phyloP scores from a whole-genome alignment of 2,329 filamentous ascomycete species.

The Cercospora nicotianae region DNA sequence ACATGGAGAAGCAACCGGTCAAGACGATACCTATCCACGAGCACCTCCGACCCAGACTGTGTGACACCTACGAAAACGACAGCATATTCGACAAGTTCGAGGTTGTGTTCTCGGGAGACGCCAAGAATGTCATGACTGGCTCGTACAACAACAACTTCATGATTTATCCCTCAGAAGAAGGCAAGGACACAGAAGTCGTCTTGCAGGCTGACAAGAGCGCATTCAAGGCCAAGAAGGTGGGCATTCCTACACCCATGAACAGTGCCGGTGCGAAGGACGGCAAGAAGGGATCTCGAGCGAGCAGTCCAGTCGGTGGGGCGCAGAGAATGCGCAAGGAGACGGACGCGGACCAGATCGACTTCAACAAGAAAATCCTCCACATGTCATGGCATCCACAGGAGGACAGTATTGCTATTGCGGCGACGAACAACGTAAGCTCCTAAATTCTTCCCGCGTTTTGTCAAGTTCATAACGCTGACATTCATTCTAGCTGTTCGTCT shows the following conservation, averaged over 20 bases:
- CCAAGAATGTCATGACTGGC: conserved; percentile 98
- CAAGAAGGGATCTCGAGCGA: conserved; percentile 89
- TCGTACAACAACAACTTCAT: conserved; percentile 99
- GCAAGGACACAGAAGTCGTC: conserved; percentile 95
- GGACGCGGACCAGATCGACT: conserved; percentile 98
- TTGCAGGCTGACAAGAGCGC: conserved; percentile 97
- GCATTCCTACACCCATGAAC: conserved; percentile 96
- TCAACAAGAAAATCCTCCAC: conserved; percentile 99
- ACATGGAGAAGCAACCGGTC: conserved; percentile 95
- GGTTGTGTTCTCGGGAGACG: conserved; percentile 96
- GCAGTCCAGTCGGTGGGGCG: conserved; percentile 82
- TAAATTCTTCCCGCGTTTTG: neutral
- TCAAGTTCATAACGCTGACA: conserved; percentile 22
- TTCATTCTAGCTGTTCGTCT: conserved; percentile 53
- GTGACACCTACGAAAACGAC: conserved; percentile 98
- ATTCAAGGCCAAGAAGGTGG: conserved; percentile 99
- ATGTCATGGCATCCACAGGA: conserved; percentile 99
- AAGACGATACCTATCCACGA: conserved; percentile 99
- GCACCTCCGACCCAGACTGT: conserved; percentile 87
- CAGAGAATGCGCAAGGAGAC: conserved; percentile 99
- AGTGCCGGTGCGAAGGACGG: conserved; percentile 50
- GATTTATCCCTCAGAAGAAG: conserved; percentile 96
- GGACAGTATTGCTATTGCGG: conserved; percentile 98
- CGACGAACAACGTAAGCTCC: conserved; percentile 91
- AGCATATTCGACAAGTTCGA: conserved; percentile 99